Evolutionary conservation across 768 basidiomycete species (phyloP), one percentile per base, ranked within the genome.

Genomic region (Gymnopilus dilepis): DNA sequence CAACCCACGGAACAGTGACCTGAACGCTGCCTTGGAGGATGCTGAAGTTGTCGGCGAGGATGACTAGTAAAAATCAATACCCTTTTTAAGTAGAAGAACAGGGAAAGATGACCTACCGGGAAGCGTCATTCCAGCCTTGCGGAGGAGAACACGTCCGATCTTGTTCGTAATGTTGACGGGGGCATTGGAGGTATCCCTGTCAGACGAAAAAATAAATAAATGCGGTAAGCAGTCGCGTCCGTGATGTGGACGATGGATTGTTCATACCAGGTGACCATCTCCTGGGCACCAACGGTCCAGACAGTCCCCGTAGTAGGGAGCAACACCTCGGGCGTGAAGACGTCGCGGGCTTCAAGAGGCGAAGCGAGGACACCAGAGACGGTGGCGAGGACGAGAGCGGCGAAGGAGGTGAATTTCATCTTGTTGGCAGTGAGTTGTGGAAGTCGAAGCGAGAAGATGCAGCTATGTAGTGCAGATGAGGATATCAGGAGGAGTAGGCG

Each of bases 111-210:
- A 56, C 73, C 63, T 54, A 77, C 76, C 28, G 40, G 75, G 71
- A 22, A 71, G 71, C 3, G 78, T 77, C 5, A 68, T 47, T n/a
- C 57, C 60, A 3, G 69, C 72, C 31, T 74, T 72, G 51, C 83
- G 77, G 34, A 86, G 76, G 48, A 76, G 70, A 55, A 86, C 75
- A 57, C 42, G 26, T 33, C 85, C 85, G 5, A 60, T 31, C 43
- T 69, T 67, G 67, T 85, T 85, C 21, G 84, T 85, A 62, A 86
- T 81, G 58, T 84, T 69, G 4, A 60, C 58, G 0, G 84, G 85
- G 28, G 76, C 58, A 55, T 69, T 63, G 19, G 80, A 75, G 6
- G 70, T 74, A 61, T 84, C 71, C 47, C 47, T 50, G 7, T 50
- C 12, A n/a, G 13, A 6, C 5, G n/a, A n/a, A 31, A 50, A 26